These are phyloP conservation scores for Piper betle DNA, from an alignment of 164 flowering plant genomes.

Conservation along the genomic window DNA sequence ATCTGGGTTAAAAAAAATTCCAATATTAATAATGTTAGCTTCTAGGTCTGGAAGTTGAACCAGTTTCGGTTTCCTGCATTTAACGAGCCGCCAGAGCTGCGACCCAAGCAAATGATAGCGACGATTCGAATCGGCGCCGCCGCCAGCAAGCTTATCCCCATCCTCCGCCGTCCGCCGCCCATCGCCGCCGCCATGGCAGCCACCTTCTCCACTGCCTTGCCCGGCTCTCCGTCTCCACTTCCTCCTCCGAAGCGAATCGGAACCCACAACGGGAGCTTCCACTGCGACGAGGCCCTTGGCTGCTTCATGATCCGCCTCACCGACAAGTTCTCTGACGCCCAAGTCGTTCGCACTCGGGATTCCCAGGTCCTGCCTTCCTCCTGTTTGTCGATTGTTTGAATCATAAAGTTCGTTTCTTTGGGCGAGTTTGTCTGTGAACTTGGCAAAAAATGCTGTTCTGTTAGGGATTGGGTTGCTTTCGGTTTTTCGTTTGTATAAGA, in stretches of 20 bases:
- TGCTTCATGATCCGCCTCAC: constrained; percentile 97
- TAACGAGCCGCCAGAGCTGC: background rate
- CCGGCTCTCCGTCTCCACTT: constrained; percentile 5
- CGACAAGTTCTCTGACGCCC: constrained; percentile 49
- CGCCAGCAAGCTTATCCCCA: constrained; percentile 12
- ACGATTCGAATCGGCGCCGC: background rate
- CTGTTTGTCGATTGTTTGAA: background rate
- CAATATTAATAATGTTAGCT: too few species aligned
- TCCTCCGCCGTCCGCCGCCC: constrained; percentile 3
- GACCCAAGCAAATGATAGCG: background rate
- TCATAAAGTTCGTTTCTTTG: background rate
- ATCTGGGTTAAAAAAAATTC: too few species aligned
- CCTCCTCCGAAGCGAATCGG: constrained; percentile 52
- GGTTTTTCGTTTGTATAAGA: too few species aligned
- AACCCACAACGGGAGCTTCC: constrained; percentile 96
- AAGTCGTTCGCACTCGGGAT: constrained; percentile 76
- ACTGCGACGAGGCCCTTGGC: constrained; percentile 98
- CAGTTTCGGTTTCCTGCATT: too few species aligned
- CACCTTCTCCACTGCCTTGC: constrained; percentile 19
- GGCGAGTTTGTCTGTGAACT: background rate
- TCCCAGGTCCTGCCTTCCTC: constrained; percentile 30
- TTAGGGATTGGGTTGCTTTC: too few species aligned
- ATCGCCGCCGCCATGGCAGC: constrained; percentile 17
- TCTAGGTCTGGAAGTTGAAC: too few species aligned
- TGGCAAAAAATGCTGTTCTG: background rate